Evolutionary conservation across 176 grass and related monocot species (phyloP).

Genomic region (Olyra latifolia): DNA sequence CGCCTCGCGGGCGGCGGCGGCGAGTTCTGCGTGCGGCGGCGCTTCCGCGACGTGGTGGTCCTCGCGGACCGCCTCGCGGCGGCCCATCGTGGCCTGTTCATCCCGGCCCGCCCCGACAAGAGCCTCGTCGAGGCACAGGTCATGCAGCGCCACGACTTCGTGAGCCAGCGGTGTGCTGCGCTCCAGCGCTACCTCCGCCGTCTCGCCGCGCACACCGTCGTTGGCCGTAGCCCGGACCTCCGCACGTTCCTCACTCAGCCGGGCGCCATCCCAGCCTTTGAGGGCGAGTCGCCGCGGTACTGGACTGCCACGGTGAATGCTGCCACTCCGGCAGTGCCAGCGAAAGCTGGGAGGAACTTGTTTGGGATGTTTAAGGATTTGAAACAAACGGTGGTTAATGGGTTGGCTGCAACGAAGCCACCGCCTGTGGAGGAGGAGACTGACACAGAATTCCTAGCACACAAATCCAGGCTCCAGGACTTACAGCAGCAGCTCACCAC

Average conservation of each 20-base stretch:
- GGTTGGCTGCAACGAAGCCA: slow-evolving; percentile 48
- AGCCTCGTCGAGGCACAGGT: slow-evolving; percentile 90
- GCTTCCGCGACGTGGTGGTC: slow-evolving; percentile 76
- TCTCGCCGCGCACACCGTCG: slow-evolving; percentile 64
- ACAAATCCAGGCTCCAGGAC: slow-evolving; percentile 67
- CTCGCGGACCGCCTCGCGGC: slow-evolving; percentile 69
- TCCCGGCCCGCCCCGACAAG: slow-evolving; percentile 78
- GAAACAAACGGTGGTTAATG: slow-evolving; percentile 74
- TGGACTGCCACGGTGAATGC: slow-evolving; percentile 37
- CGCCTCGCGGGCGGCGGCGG: slow-evolving; percentile 26
- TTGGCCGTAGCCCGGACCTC: slow-evolving; percentile 62
- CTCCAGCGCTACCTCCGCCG: slow-evolving; percentile 83
- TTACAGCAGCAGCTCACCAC: slow-evolving; percentile 86
- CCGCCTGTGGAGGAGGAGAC: slow-evolving; percentile 62
- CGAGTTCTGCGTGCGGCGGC: slow-evolving; percentile 65
- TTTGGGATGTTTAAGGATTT: slow-evolving; percentile 89
- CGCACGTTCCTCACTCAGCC: slow-evolving; percentile 64
- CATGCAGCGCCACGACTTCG: slow-evolving; percentile 86
- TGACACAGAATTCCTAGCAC: slow-evolving; percentile 67
- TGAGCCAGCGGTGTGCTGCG: slow-evolving; percentile 65
- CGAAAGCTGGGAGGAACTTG: slow-evolving; percentile 66
- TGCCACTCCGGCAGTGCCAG: background rate
- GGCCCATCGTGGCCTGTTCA: slow-evolving; percentile 60
- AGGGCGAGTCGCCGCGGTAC: slow-evolving; percentile 36
- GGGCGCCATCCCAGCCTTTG: slow-evolving; percentile 34